Evolutionary conservation across 345 rosid genomes (phyloP).

Genomic region (Rhodamnia argentea): DNA sequence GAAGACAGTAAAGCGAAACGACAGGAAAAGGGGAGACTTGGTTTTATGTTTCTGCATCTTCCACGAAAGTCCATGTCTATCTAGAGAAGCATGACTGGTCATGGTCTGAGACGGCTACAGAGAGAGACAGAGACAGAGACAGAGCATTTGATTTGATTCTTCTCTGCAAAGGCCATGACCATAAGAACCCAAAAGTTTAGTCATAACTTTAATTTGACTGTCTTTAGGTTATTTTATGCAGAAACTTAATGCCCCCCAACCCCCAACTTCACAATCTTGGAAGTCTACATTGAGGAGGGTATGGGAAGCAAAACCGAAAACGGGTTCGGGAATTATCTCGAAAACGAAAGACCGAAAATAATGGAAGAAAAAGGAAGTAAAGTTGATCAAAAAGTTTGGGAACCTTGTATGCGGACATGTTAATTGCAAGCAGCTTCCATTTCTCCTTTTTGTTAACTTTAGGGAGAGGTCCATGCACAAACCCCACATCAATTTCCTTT

Average conservation of each 20-base stretch:
- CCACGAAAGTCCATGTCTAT: neutral
- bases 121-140: neutral
- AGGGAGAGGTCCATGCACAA: neutral
- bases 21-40: neutral
- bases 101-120: neutral
- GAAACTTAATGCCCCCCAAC: neutral
- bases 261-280: slow-evolving; percentile 1
- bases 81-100: neutral
- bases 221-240: neutral
- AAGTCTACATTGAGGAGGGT: slow-evolving; percentile 1
- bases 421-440: neutral
- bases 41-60: neutral
- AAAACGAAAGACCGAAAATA: no score
- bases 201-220: neutral
- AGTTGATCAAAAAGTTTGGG: neutral
- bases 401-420: neutral
- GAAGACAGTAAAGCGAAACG: neutral
- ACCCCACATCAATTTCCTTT: neutral
- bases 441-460: neutral
- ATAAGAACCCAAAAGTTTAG: neutral
- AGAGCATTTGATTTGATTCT: neutral
- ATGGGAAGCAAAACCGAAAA: no score
- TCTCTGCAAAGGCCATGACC: neutral
- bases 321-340: no score
- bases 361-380: no score